phyloP scores from a whole-genome alignment of 352 stramenopile species.

The Phytopythium ostracodes region DNA sequence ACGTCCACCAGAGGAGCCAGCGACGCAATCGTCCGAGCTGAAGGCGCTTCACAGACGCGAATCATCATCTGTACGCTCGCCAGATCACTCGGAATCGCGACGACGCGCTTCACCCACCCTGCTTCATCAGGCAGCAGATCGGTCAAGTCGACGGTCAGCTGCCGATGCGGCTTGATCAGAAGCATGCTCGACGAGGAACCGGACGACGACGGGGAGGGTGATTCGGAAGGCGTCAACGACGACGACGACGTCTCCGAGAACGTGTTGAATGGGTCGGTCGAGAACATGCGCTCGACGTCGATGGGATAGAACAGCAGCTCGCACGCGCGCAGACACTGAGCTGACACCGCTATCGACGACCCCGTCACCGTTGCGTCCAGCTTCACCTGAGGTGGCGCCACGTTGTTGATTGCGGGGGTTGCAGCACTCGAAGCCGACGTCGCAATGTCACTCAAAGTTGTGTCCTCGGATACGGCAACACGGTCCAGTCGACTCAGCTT shows the following conservation, averaged over 20 bases:
- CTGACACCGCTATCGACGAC: conserved; percentile 21
- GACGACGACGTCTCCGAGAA: conserved; percentile 20
- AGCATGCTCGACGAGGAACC: conserved; percentile 31
- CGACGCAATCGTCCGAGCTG: conserved; percentile 19
- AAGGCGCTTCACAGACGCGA: conserved; percentile 24
- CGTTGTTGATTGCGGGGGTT: background rate
- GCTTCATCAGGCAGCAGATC: background rate
- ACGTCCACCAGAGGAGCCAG: conserved; percentile 28
- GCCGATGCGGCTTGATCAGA: conserved; percentile 40
- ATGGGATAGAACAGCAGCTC: conserved; percentile 57
- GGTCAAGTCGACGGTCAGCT: conserved; percentile 19
- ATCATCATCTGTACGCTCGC: conserved; percentile 43
- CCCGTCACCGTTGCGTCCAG: conserved; percentile 28
- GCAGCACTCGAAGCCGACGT: background rate
- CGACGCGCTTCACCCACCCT: conserved; percentile 12
- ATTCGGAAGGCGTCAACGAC: background rate
- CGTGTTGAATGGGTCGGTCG: conserved; percentile 48
- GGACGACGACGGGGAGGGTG: background rate
- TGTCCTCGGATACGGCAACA: conserved; percentile 13
- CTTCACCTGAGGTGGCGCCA: conserved; percentile 6
- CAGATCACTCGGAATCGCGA: conserved; percentile 28
- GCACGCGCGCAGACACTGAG: conserved; percentile 26
- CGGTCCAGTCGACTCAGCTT: conserved; percentile 12
- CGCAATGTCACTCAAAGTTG: background rate
- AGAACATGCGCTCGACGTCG: conserved; percentile 72